Base-by-base conservation (phyloP, 495 filamentous ascomycete species). In the Pseudoneurospora amorphoporcata region DNA sequence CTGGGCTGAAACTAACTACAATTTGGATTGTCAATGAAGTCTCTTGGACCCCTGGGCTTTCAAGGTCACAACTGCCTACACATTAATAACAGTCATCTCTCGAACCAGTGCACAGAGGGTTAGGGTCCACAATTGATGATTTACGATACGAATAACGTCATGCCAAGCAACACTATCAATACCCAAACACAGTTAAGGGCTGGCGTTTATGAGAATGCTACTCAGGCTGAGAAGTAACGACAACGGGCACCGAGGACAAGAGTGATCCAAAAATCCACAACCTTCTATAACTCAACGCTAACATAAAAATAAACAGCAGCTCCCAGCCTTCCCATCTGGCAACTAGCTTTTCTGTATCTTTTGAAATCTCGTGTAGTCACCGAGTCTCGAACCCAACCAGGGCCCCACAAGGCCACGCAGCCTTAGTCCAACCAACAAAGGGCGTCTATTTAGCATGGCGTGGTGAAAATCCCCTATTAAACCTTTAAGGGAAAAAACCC, bases 401-500 rank as follows among this genome's bases (percentile, higher is more conserved):
- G 53, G 14, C 53, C 53, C 12, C 5, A 14, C 6, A 65, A 65
- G 53, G 53, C 53, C 23, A 65, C 32, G 29, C 14, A 65, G 7
- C 53, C 53, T 23, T 37, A 17, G 53, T 65, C 53, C 53, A 65
- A 65, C 53, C 53, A 65, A 37, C 53, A 65, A 65, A 29, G 29
- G 53, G 37, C 29, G 72, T 74, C 72, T 74, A 72, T 74, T 74
- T 74, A 39, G 47, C 68, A 69, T 65, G 29, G 32, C 53, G 32
- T 35, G 29, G 53, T 65, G 53, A 65, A 41, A 23, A 39, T 68
- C 70, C 70, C 73, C 76, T 73, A 74, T 76, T 76, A 72, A 76
- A 75, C 75, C 73, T 69, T 70, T 29, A 58, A 40, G 42, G 68
- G 72, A 73, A 72, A 75, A 75, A 76, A 71, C 73, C 29, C 53